Evolutionary conservation across 441 rosid species (phyloP).

Genomic region (Kokia cookei): DNA sequence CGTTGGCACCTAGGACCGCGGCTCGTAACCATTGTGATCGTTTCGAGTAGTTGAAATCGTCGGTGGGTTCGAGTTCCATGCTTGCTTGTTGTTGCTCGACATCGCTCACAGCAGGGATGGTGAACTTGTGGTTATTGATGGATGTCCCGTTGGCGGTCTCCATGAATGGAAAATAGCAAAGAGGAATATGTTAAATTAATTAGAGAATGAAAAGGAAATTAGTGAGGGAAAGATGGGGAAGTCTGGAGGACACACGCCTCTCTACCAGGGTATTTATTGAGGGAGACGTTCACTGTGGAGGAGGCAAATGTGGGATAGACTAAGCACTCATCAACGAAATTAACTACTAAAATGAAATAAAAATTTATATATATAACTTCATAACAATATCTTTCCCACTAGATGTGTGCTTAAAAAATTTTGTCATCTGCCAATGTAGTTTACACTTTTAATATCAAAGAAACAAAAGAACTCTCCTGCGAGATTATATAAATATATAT

Average conservation of each 20-base stretch:
- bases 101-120: conserved; percentile 21
- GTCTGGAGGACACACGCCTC: conserved; percentile 68
- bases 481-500: not conserved
- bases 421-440: not conserved
- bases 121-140: conserved; percentile 22
- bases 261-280: conserved; percentile 43
- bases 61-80: conserved; percentile 27
- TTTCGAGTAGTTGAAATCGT: conserved; percentile 62
- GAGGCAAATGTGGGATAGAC: conserved; percentile 28
- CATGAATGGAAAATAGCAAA: conserved; percentile 17
- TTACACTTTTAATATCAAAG: not conserved
- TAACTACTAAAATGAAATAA: not conserved
- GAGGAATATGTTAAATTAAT: not conserved
- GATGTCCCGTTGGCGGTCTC: conserved; percentile 29
- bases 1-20: conserved; percentile 85
- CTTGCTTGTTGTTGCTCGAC: conserved; percentile 24
- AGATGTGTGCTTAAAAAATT: not conserved
- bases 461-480: not conserved
- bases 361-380: not conserved
- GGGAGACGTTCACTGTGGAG: conserved; percentile 7
- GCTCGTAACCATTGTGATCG: conserved; percentile 94
- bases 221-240: conserved; percentile 8
- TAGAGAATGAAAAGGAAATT: not conserved
- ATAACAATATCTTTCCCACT: not conserved
- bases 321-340: conserved; percentile 18